Evolutionary conservation across 2,329 filamentous ascomycete species (phyloP).

Genomic region (Davidsoniella neocaledoniae): DNA sequence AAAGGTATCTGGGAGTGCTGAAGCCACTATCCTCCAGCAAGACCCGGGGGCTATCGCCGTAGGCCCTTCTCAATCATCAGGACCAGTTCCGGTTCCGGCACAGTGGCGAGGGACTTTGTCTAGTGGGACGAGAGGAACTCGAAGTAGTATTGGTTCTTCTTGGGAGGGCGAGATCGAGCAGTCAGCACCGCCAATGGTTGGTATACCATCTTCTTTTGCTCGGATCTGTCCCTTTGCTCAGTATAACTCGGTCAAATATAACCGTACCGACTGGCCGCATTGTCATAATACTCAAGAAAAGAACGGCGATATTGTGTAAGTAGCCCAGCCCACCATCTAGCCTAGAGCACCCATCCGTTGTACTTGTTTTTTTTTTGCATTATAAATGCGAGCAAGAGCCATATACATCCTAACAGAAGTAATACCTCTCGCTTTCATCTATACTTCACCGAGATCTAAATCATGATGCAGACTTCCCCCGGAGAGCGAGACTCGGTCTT

Average conservation of each 20-base stretch:
- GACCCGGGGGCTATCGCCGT: slow-evolving; percentile 1
- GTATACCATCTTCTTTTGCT: too few relatives aligned
- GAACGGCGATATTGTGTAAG: slow-evolving; percentile 13
- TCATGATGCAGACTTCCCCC: background rate
- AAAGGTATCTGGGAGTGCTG: slow-evolving; percentile 1
- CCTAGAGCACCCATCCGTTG: background rate
- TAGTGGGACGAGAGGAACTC: background rate
- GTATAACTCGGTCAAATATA: slow-evolving; percentile 10
- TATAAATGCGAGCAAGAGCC: background rate
- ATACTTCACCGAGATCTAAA: background rate
- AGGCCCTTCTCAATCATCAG: background rate
- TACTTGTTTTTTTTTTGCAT: background rate
- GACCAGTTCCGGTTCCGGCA: background rate
- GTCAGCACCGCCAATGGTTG: background rate
- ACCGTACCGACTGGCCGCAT: slow-evolving; percentile 8
- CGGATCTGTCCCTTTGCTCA: slow-evolving; percentile 12
- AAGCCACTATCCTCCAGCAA: background rate
- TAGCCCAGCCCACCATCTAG: background rate
- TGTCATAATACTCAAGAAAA: slow-evolving; percentile 11
- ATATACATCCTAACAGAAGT: background rate
- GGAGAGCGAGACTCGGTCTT: background rate
- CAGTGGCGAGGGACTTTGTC: background rate
- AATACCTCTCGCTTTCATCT: background rate
- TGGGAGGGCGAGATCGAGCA: slow-evolving; percentile 6
- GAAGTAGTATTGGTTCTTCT: slow-evolving; percentile 4